A percentile compares a stretch with the other conserved stretches of the same genome.
phyloP scores from a whole-genome alignment of 164 flowering plant genomes.

The Annona cherimola region DNA sequence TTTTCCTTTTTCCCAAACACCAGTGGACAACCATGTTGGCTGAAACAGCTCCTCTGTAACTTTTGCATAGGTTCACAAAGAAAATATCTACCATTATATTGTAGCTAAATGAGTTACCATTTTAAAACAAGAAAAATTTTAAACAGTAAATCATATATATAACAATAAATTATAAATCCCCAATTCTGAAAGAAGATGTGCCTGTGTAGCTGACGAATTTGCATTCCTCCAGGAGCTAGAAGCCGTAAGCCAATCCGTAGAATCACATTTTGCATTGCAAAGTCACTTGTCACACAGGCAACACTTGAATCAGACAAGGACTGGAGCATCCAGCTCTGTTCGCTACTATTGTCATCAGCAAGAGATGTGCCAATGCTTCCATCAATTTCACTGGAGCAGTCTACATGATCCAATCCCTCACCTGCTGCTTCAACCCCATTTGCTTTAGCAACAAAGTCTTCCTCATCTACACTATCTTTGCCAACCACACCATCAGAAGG shows the following conservation, averaged over 20 bases:
- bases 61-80: no score
- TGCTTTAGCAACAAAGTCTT: constrained; percentile 15
- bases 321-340: constrained; percentile 80
- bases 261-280: constrained; percentile 96
- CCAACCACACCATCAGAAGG: constrained; percentile 1
- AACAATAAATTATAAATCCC: no score
- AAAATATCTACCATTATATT: no score
- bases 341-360: constrained; percentile 63
- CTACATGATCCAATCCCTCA: constrained; percentile 37
- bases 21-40: no score
- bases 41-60: no score
- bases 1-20: no score
- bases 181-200: constrained; percentile 18
- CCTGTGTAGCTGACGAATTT: constrained; percentile 96
- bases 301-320: constrained; percentile 90
- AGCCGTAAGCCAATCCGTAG: constrained; percentile 94
- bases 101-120: no score
- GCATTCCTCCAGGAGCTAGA: constrained; percentile 90
- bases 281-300: constrained; percentile 89
- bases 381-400: constrained; percentile 41
- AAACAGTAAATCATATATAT: no score
- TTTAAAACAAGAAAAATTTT: no score
- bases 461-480: constrained; percentile 10
- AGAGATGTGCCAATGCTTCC: constrained; percentile 44
- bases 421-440: constrained; percentile 23